Evolutionary conservation across 495 filamentous ascomycete genomes (phyloP).

Genomic region (Neurospora sp.): DNA sequence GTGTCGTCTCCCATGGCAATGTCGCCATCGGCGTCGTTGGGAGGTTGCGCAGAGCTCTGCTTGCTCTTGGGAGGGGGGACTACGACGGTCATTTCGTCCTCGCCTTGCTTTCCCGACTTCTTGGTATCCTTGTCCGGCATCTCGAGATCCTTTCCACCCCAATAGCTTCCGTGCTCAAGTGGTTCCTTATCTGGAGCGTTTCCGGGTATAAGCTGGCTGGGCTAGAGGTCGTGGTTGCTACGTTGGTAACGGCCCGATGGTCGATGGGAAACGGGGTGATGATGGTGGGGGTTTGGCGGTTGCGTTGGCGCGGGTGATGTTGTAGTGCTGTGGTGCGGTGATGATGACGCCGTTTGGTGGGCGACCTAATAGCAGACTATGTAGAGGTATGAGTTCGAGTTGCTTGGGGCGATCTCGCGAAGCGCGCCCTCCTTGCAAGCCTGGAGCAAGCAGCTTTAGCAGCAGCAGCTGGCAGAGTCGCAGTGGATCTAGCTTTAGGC

Average conservation of each 20-base stretch:
- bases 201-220: constrained; percentile 35
- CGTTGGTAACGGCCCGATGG: constrained; percentile 5
- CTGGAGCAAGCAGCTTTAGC: background rate
- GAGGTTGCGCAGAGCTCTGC: constrained; percentile 46
- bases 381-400: constrained; percentile 2
- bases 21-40: constrained; percentile 60
- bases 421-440: constrained; percentile 20
- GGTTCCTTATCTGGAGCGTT: constrained; percentile 68
- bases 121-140: constrained; percentile 70
- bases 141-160: constrained; percentile 64
- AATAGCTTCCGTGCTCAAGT: constrained; percentile 63
- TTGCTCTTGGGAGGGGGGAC: constrained; percentile 70
- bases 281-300: constrained; percentile 6
- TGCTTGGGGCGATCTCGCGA: constrained; percentile 15
- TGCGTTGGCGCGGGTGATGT: background rate
- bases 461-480: background rate
- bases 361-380: background rate
- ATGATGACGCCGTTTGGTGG: constrained; percentile 10
- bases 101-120: constrained; percentile 57
- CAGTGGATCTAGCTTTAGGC: background rate
- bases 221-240: background rate
- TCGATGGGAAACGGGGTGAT: constrained; percentile 11
- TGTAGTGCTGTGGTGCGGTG: constrained; percentile 4
- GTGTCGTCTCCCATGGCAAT: constrained; percentile 62
- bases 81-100: constrained; percentile 80